Base-by-base conservation (phyloP, 2,329 filamentous ascomycete species). In the Sporothrix phasma region DNA sequence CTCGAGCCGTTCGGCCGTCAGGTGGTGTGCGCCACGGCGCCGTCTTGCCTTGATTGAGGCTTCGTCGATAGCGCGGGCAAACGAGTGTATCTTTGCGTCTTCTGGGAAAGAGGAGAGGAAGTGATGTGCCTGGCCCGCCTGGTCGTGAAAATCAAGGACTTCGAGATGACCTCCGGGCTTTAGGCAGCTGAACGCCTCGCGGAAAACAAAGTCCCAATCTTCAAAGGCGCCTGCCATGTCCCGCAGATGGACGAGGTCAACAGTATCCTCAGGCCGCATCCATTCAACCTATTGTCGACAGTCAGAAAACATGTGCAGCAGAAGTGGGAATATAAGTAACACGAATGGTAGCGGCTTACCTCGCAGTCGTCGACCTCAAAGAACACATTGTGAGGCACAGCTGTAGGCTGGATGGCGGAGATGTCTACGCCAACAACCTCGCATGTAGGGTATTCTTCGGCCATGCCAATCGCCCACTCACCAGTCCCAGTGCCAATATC, bases 401-500 rank as follows among this genome's bases (percentile, higher is more conserved):
- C 78, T 22, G 77, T 78, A n/a, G 80, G 80, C 68, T 84, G 82
- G 58, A 84, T 82, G 65, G 83, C 81, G 17, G 81, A 80, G 64
- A 84, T 83, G 67, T 85, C 83, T 47, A 81, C 84, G 24, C 83
- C 83, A 5, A 82, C 79, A 4, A 85, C 80, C 68, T 85, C 81
- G 69, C 81, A 83, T 37, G 76, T 72, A 5, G 81, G 81, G 68
- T 76, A 81, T 37, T 75, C 68, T 69, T 84, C 82, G 15, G 80
- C 82, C 75, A 85, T 81, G 66, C 78, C 78, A 60, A 79, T 78
- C 3, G 77, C 77, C 78, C 78, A 79, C 67, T 79, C 77, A 17
- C 84, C 84, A 3, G 82, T 82, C 46, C 82, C 84, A 7, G 81
- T 84, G 34, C 84, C 84, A 61, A 86, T 78, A 69, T 87, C 84